A percentile compares a stretch with the other conserved stretches of the same genome.
Evolutionary conservation across 371 early-diverging fungal species (phyloP).

Genomic region (Mucor racemosus): DNA sequence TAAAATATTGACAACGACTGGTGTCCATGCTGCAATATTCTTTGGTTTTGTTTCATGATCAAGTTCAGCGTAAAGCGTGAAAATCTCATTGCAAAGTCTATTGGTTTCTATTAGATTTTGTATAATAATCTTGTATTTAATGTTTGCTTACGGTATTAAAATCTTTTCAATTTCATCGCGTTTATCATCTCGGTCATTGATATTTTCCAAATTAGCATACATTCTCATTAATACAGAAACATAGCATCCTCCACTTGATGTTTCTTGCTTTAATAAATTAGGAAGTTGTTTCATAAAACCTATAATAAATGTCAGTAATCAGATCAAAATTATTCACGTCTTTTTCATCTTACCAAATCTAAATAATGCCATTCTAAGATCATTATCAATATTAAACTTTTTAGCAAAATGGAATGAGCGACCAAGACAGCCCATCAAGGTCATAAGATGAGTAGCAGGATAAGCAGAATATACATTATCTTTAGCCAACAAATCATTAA

Average conservation of each 20-base stretch:
- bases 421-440: slow-evolving; percentile 80
- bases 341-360: slow-evolving; percentile 55
- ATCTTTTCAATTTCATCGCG: slow-evolving; percentile 53
- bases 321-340: background rate
- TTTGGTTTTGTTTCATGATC: slow-evolving; percentile 59
- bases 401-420: slow-evolving; percentile 84
- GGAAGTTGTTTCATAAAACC: slow-evolving; percentile 91
- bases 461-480: slow-evolving; percentile 67
- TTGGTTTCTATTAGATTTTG: background rate
- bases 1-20: slow-evolving; percentile 56
- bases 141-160: slow-evolving; percentile 53
- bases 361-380: slow-evolving; percentile 80
- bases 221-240: slow-evolving; percentile 56
- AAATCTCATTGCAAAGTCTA: slow-evolving; percentile 55
- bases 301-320: slow-evolving; percentile 13
- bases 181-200: slow-evolving; percentile 50
- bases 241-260: slow-evolving; percentile 58
- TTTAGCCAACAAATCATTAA: slow-evolving; percentile 69
- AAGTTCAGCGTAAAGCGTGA: slow-evolving; percentile 51
- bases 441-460: slow-evolving; percentile 63
- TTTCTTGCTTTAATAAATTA: slow-evolving; percentile 84
- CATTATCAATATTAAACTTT: slow-evolving; percentile 80
- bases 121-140: too few species aligned
- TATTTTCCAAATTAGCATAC: slow-evolving; percentile 57
- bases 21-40: slow-evolving; percentile 62